These are phyloP conservation scores for Zygosaccharomyces siamensis DNA, from an alignment of 805 yeast species.

Conservation along the genomic window DNA sequence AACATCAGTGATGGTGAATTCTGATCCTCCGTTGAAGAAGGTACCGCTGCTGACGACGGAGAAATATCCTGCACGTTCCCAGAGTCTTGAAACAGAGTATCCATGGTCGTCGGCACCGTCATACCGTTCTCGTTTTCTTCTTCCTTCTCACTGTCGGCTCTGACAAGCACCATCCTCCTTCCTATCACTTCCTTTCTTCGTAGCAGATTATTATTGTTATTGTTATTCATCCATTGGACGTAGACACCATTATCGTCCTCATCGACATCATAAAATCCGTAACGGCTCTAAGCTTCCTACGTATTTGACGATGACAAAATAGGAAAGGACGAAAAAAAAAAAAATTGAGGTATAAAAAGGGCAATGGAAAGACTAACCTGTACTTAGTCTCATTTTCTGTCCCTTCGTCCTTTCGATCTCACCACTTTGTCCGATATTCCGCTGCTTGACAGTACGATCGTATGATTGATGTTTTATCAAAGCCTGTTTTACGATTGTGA, in stretches of 20 bases:
- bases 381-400: too few species aligned
- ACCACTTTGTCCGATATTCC: constrained; percentile 64
- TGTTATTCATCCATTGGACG: not conserved
- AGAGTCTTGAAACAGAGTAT: not conserved
- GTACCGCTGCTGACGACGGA: not conserved
- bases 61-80: not conserved
- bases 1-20: constrained; percentile 29
- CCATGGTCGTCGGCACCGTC: not conserved
- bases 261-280: not conserved
- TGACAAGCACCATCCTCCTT: not conserved
- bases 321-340: not conserved
- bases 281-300: not conserved
- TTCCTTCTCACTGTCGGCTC: not conserved
- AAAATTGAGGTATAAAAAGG: constrained; percentile 2
- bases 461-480: constrained; percentile 16
- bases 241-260: not conserved
- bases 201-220: not conserved
- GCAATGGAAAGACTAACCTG: not conserved
- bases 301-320: not conserved
- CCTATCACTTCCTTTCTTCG: not conserved
- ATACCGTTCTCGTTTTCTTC: not conserved
- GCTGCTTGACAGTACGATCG: constrained; percentile 63
- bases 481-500: constrained; percentile 27
- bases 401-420: not conserved
- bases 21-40: not conserved